A percentile compares a stretch with the other conserved stretches of the same genome.
phyloP scores from a whole-genome alignment of 148 eudicot species.

The Oxyria digyna region DNA sequence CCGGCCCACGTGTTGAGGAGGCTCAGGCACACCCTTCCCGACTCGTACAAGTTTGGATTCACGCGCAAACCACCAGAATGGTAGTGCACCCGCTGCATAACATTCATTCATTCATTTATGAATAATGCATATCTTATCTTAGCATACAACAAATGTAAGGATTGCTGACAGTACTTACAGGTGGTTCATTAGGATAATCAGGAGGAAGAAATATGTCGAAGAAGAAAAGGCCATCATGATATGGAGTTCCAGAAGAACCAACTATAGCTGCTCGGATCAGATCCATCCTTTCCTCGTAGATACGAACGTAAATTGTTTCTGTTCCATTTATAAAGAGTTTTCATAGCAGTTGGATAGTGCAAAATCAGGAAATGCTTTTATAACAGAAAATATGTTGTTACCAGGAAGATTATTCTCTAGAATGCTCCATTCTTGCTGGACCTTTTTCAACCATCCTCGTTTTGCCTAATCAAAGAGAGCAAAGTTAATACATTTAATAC shows the following conservation, averaged over 20 bases:
- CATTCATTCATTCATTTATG: background rate
- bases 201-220: slow-evolving; percentile 82
- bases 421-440: slow-evolving; percentile 90
- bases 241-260: slow-evolving; percentile 92
- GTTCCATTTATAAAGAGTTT: slow-evolving; percentile 9
- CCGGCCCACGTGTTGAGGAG: slow-evolving; percentile 95
- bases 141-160: slow-evolving; percentile 64
- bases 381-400: slow-evolving; percentile 12
- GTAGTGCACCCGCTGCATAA: slow-evolving; percentile 66
- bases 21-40: slow-evolving; percentile 95
- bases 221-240: slow-evolving; percentile 84
- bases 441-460: slow-evolving; percentile 71
- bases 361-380: background rate
- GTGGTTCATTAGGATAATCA: slow-evolving; percentile 92
- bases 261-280: slow-evolving; percentile 69
- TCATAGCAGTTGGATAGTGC: slow-evolving; percentile 12
- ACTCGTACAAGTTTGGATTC: slow-evolving; percentile 96
- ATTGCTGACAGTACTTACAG: slow-evolving; percentile 37
- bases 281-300: slow-evolving; percentile 92
- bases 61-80: slow-evolving; percentile 85
- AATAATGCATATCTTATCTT: slow-evolving; percentile 27
- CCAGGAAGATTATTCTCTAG: slow-evolving; percentile 89
- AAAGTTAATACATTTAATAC: slow-evolving; percentile 18
- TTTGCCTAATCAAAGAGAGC: slow-evolving; percentile 33
- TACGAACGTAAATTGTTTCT: slow-evolving; percentile 76